Evolutionary conservation across 805 yeast genomes (phyloP).

Genomic region (Lachancea quebecensis): DNA sequence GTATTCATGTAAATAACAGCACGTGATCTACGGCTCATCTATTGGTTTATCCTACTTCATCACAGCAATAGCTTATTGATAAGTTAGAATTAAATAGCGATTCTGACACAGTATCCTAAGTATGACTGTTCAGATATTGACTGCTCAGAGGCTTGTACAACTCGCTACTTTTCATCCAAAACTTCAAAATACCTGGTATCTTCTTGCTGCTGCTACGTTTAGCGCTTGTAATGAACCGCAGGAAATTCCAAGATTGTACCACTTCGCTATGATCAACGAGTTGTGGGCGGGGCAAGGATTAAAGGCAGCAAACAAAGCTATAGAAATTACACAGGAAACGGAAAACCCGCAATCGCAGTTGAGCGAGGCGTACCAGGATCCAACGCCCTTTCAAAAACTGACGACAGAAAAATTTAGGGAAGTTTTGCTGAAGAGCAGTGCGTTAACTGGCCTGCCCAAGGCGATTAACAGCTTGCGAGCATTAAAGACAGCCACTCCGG

Average conservation of each 20-base stretch:
- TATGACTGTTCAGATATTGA: conserved; percentile 11
- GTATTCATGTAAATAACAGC: no score
- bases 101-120: not conserved
- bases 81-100: no score
- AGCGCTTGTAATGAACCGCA: conserved; percentile 77
- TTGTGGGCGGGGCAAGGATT: conserved; percentile 6
- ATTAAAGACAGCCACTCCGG: conserved; percentile 61
- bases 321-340: conserved; percentile 12
- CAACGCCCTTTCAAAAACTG: conserved; percentile 17
- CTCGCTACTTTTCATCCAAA: conserved; percentile 39
- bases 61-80: no score
- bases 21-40: no score
- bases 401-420: conserved; percentile 61
- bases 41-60: no score
- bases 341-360: conserved; percentile 6
- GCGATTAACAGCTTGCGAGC: conserved; percentile 71
- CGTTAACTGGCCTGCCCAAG: conserved; percentile 78
- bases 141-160: conserved; percentile 24
- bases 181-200: conserved; percentile 60
- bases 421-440: conserved; percentile 68
- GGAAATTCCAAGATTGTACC: conserved; percentile 69
- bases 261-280: conserved; percentile 45
- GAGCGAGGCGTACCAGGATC: conserved; percentile 17
- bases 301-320: conserved; percentile 16
- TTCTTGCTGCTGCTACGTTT: conserved; percentile 72